Evolutionary conservation across 2,329 filamentous ascomycete species (phyloP).

Genomic region (Pseudogymnoascus sp.): DNA sequence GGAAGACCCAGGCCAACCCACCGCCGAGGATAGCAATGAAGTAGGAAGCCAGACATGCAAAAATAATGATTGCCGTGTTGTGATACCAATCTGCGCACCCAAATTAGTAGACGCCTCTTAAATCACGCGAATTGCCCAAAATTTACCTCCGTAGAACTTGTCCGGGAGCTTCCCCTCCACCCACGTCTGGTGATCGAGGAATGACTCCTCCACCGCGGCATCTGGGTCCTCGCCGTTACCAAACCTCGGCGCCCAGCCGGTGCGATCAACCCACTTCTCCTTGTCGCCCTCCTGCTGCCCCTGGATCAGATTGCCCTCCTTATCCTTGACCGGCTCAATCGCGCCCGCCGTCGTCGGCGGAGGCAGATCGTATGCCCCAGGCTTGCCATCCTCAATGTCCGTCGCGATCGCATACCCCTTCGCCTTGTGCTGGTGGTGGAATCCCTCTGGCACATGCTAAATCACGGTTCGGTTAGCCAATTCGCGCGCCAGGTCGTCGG

Average conservation of each 20-base stretch:
- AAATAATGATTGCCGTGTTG: conserved; percentile 87
- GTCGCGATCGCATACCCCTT: conserved; percentile 66
- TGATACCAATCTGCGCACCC: conserved; percentile 79
- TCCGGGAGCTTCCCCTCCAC: conserved; percentile 78
- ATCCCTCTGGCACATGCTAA: conserved; percentile 56
- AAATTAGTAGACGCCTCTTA: conserved; percentile 12
- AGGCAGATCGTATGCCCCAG: conserved; percentile 68
- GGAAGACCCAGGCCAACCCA: conserved; percentile 84
- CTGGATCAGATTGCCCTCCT: conserved; percentile 41
- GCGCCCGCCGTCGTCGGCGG: conserved; percentile 63
- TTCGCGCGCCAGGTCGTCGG: neutral
- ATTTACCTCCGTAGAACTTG: conserved; percentile 76
- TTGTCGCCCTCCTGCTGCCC: conserved; percentile 46
- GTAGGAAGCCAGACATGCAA: conserved; percentile 87
- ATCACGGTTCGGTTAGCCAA: conserved; percentile 9
- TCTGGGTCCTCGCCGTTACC: conserved; percentile 54
- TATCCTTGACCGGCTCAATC: conserved; percentile 38
- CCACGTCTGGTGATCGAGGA: conserved; percentile 83
- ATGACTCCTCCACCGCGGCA: conserved; percentile 46
- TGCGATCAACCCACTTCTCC: conserved; percentile 46
- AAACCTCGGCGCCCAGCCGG: conserved; percentile 86
- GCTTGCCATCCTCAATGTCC: conserved; percentile 65
- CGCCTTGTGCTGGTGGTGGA: conserved; percentile 51
- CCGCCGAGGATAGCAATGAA: conserved; percentile 81
- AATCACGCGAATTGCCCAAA: neutral